Evolutionary conservation across 176 grass and related monocot species (phyloP), one percentile per base, ranked within the genome.

Genomic region (Thalia dealbata): DNA sequence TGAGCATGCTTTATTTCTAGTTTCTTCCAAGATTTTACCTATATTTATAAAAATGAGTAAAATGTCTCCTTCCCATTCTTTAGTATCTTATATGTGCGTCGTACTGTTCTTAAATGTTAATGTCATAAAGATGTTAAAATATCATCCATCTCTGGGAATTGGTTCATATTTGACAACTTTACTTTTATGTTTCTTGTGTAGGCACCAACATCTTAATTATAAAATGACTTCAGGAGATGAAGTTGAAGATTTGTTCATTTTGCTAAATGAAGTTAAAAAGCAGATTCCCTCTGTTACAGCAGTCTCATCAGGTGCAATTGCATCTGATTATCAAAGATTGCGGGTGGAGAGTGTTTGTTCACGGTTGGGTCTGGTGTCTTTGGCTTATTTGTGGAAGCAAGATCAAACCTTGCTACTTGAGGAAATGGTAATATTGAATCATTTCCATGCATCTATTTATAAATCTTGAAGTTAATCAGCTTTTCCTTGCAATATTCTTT

Each of bases 361-460:
- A 0, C 86, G 93, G 78, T 30, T 97, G 74, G 89, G 89, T 71
- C 76, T 97, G 43, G 76, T 97, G 58, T 97, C 93, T 0, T 73
- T 97, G 10, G 87, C 89, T 0, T 97, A 84, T 83, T 83, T 97
- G 52, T 97, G 93, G 93, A 97, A 84, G 82, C 93, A 90, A 79
- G 87, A 97, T 67, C 93, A 97, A 76, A 88, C 89, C 78, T 63
- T 83, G 30, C 93, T 97, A 32, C 85, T 97, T 10, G 84, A 88
- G 64, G 89, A 97, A 86, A 97, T 97, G 89, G 93, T 97, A 90
- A 54, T 48, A 13, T 45, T 16, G n/a, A n/a, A n/a, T n/a, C n/a
- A n/a, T n/a, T n/a, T n/a, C n/a, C n/a, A 69, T 55, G 43, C 19
- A 70, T 25, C 29, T 12, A 50, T 72, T 44, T 82, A 21, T 25